phyloP scores from a whole-genome alignment of 306 rosid species.

The Myrica gale region DNA sequence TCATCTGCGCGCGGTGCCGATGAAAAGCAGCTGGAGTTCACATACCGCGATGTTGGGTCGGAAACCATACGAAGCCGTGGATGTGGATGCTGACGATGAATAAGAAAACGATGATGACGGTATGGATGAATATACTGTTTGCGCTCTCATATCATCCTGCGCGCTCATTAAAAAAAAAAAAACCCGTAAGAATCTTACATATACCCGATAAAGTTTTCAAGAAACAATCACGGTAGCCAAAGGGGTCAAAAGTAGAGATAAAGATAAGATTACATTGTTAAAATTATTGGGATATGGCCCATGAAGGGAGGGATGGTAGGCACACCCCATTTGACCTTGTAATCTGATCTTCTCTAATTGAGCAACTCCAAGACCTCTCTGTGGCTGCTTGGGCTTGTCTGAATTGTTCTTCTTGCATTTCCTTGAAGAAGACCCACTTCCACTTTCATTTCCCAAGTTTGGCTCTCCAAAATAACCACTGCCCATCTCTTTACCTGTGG shows the following conservation, averaged over 20 bases:
- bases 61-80: slow-evolving; percentile 66
- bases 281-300: slow-evolving; percentile 49
- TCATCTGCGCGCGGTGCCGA: neutral
- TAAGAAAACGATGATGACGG: slow-evolving; percentile 71
- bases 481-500: slow-evolving; percentile 41
- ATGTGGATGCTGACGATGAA: slow-evolving; percentile 71
- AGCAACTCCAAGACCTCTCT: slow-evolving; percentile 98
- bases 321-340: slow-evolving; percentile 69
- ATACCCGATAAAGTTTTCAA: neutral
- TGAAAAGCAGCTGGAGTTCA: slow-evolving; percentile 26
- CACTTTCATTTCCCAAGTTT: slow-evolving; percentile 65
- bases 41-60: slow-evolving; percentile 72
- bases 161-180: slow-evolving; percentile 28
- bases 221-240: neutral
- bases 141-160: slow-evolving; percentile 73
- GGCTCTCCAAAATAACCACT: slow-evolving; percentile 81
- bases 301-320: slow-evolving; percentile 43
- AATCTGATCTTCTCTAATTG: slow-evolving; percentile 98
- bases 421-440: slow-evolving; percentile 57
- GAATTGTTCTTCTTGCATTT: slow-evolving; percentile 76
- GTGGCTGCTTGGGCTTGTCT: slow-evolving; percentile 95
- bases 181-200: neutral
- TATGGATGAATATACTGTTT: slow-evolving; percentile 60
- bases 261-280: slow-evolving; percentile 40
- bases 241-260: neutral